These are phyloP conservation scores for Saccharomycopsis vini DNA, from an alignment of 805 yeast genomes.

Conservation along the genomic window DNA sequence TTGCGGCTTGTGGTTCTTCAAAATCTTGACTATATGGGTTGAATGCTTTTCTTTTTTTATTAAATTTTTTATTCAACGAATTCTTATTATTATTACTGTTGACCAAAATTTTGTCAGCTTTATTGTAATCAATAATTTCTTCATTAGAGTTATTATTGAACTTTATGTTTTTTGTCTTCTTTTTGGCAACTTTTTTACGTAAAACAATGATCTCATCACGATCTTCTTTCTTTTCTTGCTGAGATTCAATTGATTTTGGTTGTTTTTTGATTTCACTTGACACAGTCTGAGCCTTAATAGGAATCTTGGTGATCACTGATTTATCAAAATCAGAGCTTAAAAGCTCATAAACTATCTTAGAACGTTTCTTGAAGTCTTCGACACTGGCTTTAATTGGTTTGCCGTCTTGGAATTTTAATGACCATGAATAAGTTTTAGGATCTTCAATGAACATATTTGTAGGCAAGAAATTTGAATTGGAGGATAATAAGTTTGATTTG, in stretches of 20 bases:
- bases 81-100: conserved; percentile 14
- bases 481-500: neutral
- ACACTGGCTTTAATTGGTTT: neutral
- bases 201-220: conserved; percentile 15
- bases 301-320: conserved; percentile 4
- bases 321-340: conserved; percentile 5
- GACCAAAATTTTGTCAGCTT: conserved; percentile 34
- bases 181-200: conserved; percentile 8
- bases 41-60: conserved; percentile 37
- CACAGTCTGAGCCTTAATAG: conserved; percentile 4
- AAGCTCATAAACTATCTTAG: neutral
- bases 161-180: conserved; percentile 4
- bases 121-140: conserved; percentile 35
- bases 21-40: conserved; percentile 49
- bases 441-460: conserved; percentile 5
- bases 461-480: neutral
- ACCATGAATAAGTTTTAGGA: conserved; percentile 2
- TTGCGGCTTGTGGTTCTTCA: conserved; percentile 47
- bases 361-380: conserved; percentile 3
- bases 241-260: neutral
- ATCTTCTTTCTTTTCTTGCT: conserved; percentile 2
- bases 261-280: neutral
- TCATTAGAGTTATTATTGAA: conserved; percentile 8
- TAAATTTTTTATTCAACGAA: conserved; percentile 20
- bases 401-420: neutral